Base-by-base conservation (phyloP, 352 stramenopile genomes). In the Globisporangium paddicum region DNA sequence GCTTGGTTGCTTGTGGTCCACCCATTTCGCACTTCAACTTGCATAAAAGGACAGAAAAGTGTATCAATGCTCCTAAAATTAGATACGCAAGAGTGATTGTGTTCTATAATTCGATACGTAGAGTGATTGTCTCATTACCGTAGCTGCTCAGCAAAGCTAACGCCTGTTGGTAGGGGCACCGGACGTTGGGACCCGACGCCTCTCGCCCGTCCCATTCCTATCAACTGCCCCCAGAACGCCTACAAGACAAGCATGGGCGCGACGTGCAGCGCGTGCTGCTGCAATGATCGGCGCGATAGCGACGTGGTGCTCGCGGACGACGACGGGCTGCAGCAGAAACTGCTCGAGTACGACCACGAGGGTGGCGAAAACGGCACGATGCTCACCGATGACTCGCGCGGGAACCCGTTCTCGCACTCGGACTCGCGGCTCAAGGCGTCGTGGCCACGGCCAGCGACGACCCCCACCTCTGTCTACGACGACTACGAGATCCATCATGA, bases 291-390 rank as follows among this genome's bases (percentile, higher is more conserved):
- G 44, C 73, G 68, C 7, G 54, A 52, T 26, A 77, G 56, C 38
- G 57, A 73, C 1, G 71, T 81, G 19, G 60, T 75, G 16, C 45
- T 73, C 9, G 47, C 67, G 19, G 71, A 85, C 48, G 34, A 45
- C 16, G 71, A 70, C 0, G 64, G 72, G 25, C 65, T 90, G 9
- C 66, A 85, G 26, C 69, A 85, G 35, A 86, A 87, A 56, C 55
- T 90, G 8, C 62, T 90, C 14, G 75, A 60, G 30, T 60, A 60
- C 52, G 44, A 66, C 35, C 23, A 44, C 19, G 23, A 53, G 1
- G 30, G 11, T 28, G 21, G 45, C 28, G 42, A 60, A n/a, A 54
- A 66, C 18, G 53, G 35, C 16, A 51, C 35, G 21, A 56, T 55
- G 42, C n/a, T 60, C 16, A 53, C 46, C 25, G 53, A 57, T 5